phyloP scores from a whole-genome alignment of 352 stramenopile genomes.

The Pythium guiyangense region DNA sequence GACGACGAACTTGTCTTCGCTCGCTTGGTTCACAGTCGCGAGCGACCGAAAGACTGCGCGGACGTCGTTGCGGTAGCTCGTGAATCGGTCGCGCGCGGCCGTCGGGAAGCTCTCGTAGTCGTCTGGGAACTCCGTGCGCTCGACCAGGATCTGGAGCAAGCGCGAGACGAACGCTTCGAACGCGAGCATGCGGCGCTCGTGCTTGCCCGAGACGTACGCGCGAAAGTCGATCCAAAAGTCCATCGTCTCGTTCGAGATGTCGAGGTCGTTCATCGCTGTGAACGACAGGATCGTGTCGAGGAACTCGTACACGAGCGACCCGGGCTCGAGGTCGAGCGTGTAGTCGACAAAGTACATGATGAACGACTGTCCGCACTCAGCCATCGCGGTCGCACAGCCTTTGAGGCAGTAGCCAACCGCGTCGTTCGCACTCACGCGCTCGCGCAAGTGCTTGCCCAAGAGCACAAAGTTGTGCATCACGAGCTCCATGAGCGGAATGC shows the following conservation, averaged over 20 bases:
- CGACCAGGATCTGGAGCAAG: constrained; percentile 60
- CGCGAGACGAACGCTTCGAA: constrained; percentile 75
- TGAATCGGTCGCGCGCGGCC: constrained; percentile 56
- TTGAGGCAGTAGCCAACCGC: constrained; percentile 42
- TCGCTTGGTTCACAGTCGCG: constrained; percentile 59
- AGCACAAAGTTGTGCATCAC: constrained; percentile 79
- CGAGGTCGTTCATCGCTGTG: constrained; percentile 54
- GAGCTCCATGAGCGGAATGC: constrained; percentile 70
- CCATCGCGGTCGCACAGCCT: constrained; percentile 48
- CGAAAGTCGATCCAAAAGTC: constrained; percentile 82
- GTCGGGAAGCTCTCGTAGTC: constrained; percentile 45
- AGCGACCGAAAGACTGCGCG: constrained; percentile 71
- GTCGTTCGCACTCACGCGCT: constrained; percentile 22
- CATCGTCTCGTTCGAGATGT: constrained; percentile 77
- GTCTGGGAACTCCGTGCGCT: constrained; percentile 62
- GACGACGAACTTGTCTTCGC: constrained; percentile 77
- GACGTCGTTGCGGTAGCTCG: constrained; percentile 65
- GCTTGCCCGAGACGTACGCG: constrained; percentile 67
- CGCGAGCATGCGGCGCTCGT: constrained; percentile 59
- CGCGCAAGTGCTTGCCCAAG: constrained; percentile 51
- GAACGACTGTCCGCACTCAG: constrained; percentile 73
- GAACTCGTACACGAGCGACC: constrained; percentile 73
- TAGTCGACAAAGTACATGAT: constrained; percentile 82
- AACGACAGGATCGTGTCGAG: constrained; percentile 66
- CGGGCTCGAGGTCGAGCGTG: constrained; percentile 46